Base-by-base conservation (phyloP, 331 rosid genomes). In the Erythrophleum ivorense region DNA sequence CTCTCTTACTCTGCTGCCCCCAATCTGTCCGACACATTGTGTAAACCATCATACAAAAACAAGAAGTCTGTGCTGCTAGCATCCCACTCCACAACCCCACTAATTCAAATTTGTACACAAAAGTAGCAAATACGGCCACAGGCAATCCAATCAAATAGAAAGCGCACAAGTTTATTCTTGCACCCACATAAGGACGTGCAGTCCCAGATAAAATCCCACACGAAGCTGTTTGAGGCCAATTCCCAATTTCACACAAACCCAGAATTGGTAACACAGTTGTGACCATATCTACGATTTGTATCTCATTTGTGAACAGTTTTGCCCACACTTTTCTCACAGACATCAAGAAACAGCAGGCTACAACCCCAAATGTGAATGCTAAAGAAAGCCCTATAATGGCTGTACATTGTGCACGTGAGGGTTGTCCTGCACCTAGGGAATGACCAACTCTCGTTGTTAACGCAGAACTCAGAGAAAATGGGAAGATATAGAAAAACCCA, bases 121-220 rank as follows among this genome's bases (percentile, higher is more conserved):
- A 95, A 40, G 96, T 70, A n/a, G 88, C 84, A 6, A 88, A 46
- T 18, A 93, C 14, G 0, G 98, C 88, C 8, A 95, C 88, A 0
- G 99, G 99, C 66, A 93, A 82, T 24, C 99, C 99, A 50, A 95
- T 72, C 21, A 86, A 55, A 74, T 95, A 95, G 82, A 95, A 95
- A 10, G 98, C 94, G 64, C 82, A 89, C 88, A 95, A 71, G 71
- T 95, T 95, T 75, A 93, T 93, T 49, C 90, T 86, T 1, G 96
- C 98, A 7, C 98, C 98, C 57, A 89, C 55, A 21, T 89, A 87
- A 40, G 98, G 98, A 4, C 98, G 79, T n/a, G 98, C 98, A 0
- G 97, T 91, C 12, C 96, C 99, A 8, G 90, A 77, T 53, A 95
- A 78, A 3, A 95, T 89, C 63, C 99, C 98, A 52, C 97, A 93